Conservation (phyloP, 768 basidiomycete species). For the Pleurotus djamor region DNA sequence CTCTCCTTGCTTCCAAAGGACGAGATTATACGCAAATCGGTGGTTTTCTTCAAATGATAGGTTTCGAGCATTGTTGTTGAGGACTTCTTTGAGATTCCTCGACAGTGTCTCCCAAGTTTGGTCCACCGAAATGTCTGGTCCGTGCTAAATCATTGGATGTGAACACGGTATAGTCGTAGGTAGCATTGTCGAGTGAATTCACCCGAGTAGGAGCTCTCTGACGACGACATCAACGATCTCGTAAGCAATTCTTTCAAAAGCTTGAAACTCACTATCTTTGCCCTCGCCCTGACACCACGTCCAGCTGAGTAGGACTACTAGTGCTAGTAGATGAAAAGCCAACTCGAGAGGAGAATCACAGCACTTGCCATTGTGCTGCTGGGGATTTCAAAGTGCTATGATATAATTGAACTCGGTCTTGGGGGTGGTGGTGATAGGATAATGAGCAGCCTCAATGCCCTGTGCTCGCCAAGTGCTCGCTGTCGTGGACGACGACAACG, state of each 20-base stretch:
- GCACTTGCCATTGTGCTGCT: constrained; percentile 4
- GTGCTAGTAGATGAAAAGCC: constrained; percentile 2
- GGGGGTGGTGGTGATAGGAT: too few species aligned
- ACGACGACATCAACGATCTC: too few species aligned
- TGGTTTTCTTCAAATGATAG: constrained; percentile 94
- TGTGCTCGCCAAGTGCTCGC: too few species aligned
- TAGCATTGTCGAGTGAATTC: too few species aligned
- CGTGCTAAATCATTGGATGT: constrained; percentile 47
- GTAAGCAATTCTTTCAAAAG: too few species aligned
- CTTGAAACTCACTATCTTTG: background rate
- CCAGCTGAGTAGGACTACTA: constrained; percentile 3
- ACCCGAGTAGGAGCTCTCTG: background rate
- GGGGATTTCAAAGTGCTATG: background rate
- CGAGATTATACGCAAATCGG: constrained; percentile 93
- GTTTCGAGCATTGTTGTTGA: constrained; percentile 87
- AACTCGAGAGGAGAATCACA: background rate
- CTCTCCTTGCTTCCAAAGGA: constrained; percentile 81
- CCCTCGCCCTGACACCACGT: background rate
- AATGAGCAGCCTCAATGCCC: too few species aligned
- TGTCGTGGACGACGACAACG: too few species aligned
- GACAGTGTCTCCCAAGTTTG: constrained; percentile 83
- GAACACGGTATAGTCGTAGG: background rate
- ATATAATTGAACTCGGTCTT: background rate
- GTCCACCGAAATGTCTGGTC: constrained; percentile 71
- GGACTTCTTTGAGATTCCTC: constrained; percentile 89